phyloP scores from a whole-genome alignment of 2,329 filamentous ascomycete species.

The Alternaria rosae region DNA sequence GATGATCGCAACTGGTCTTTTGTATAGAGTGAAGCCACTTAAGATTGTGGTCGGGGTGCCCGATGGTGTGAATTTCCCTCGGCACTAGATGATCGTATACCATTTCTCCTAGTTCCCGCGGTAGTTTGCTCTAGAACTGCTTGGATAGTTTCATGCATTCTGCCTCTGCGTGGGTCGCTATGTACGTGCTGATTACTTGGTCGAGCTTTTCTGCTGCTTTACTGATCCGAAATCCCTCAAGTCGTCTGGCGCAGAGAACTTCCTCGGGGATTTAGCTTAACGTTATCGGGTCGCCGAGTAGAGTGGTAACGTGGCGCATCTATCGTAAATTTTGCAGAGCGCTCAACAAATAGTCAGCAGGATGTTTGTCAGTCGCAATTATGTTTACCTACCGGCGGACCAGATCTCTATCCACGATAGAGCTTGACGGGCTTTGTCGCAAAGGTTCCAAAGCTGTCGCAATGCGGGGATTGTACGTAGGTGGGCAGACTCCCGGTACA shows the following conservation, averaged over 20 bases:
- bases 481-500: background rate
- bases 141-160: background rate
- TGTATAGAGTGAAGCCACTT: background rate
- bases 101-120: background rate
- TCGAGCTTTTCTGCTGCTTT: background rate
- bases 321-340: background rate
- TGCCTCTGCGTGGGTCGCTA: background rate
- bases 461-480: background rate
- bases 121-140: background rate
- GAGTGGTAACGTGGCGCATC: background rate
- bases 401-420: background rate
- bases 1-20: background rate
- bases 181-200: background rate
- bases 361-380: background rate
- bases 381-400: background rate
- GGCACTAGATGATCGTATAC: background rate
- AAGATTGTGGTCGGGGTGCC: too few species aligned
- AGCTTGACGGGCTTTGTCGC: background rate
- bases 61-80: background rate
- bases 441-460: background rate
- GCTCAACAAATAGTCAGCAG: background rate
- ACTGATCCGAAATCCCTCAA: background rate
- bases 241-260: too few species aligned
- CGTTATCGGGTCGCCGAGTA: too few species aligned
- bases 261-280: too few species aligned